A percentile compares a stretch with the other conserved stretches of the same genome.
Evolutionary conservation across 2,329 filamentous ascomycete species (phyloP).

Genomic region (Paramyrothecium sp.): DNA sequence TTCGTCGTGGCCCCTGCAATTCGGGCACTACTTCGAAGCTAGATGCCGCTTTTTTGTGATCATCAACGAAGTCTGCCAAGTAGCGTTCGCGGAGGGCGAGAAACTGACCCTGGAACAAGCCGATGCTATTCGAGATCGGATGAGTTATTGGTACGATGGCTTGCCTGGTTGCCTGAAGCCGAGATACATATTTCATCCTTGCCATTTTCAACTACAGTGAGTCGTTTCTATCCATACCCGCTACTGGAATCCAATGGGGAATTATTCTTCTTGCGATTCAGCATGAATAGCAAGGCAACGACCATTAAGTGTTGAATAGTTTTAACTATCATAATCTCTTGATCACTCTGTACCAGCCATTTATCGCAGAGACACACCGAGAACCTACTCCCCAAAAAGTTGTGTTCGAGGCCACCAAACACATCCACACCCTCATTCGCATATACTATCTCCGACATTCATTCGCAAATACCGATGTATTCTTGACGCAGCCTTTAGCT

Average conservation of each 20-base stretch:
- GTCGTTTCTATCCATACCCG: too few relatives aligned
- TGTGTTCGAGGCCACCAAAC: constrained; percentile 16
- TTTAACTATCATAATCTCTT: constrained; percentile 21
- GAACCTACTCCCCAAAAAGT: constrained; percentile 8
- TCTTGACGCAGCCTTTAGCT: constrained; percentile 30
- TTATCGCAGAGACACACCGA: constrained; percentile 4
- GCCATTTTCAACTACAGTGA: constrained; percentile 34
- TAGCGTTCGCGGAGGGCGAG: constrained; percentile 11
- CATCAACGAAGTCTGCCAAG: constrained; percentile 28
- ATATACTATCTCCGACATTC: constrained; percentile 29
- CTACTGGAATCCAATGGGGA: background rate
- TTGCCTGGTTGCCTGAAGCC: constrained; percentile 24
- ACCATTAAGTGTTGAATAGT: too few relatives aligned
- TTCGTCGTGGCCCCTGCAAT: background rate
- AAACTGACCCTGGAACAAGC: constrained; percentile 15
- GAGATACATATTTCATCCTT: constrained; percentile 27
- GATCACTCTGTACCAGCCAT: constrained; percentile 22
- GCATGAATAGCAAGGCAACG: too few relatives aligned
- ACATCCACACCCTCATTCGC: constrained; percentile 21
- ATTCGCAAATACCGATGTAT: constrained; percentile 26
- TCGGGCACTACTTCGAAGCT: constrained; percentile 16
- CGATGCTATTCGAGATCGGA: constrained; percentile 11
- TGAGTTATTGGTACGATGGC: constrained; percentile 24
- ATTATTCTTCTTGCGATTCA: constrained; percentile 1
- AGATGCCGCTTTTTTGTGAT: constrained; percentile 26